phyloP scores from a whole-genome alignment of 2,329 filamentous ascomycete species.

The Pseudogymnoascus sp. region DNA sequence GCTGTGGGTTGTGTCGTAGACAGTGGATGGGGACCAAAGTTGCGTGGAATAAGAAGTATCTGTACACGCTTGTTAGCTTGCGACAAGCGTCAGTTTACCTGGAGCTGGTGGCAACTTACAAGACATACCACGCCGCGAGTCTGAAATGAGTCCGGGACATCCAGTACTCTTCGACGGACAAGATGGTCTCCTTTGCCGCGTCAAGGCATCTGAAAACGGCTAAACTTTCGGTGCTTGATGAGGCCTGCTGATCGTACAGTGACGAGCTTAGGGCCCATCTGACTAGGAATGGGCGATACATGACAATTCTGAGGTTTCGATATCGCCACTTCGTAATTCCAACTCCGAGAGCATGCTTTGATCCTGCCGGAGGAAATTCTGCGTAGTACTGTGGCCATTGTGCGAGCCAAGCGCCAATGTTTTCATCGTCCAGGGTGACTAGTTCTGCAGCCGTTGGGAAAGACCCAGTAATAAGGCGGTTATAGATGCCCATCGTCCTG shows the following conservation, averaged over 20 bases:
- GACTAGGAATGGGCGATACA: constrained; percentile 18
- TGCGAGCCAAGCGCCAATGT: constrained; percentile 14
- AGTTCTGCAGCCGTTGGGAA: constrained; percentile 11
- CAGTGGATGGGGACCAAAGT: constrained; percentile 10
- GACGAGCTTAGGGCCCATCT: constrained; percentile 11
- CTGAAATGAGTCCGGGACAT: constrained; percentile 10
- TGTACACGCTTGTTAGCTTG: not conserved
- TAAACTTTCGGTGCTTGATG: not conserved
- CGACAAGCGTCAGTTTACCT: not conserved
- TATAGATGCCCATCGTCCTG: constrained; percentile 7
- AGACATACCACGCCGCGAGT: constrained; percentile 16
- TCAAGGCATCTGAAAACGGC: constrained; percentile 12
- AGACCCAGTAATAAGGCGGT: constrained; percentile 6
- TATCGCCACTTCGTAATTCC: constrained; percentile 17
- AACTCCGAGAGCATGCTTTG: constrained; percentile 12
- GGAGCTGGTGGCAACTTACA: constrained; percentile 12
- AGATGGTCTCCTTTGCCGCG: constrained; percentile 14
- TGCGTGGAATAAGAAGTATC: constrained; percentile 13
- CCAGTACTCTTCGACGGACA: constrained; percentile 13
- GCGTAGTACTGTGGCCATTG: constrained; percentile 12
- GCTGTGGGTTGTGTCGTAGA: constrained; percentile 11
- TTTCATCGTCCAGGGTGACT: constrained; percentile 12
- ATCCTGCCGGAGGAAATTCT: constrained; percentile 7
- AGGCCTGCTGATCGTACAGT: not conserved
- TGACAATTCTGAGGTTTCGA: constrained; percentile 17